A percentile compares a stretch with the other conserved stretches of the same genome.
Conservation (phyloP, 208 protist species). For the Leishmania mexicana region DNA sequence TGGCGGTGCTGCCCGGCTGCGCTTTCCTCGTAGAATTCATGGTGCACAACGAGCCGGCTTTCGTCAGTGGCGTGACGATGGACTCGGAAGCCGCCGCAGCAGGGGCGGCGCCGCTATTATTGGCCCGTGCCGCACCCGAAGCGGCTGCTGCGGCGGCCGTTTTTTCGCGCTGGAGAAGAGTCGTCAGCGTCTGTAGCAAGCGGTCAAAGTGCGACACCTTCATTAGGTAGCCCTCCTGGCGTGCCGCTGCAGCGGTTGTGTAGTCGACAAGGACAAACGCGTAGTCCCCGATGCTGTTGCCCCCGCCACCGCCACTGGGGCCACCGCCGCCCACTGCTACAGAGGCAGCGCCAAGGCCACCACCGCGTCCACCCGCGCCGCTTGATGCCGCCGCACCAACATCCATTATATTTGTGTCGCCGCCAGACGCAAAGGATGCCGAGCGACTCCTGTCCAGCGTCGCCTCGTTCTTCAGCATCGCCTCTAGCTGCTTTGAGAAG, state of each 20-base stretch:
- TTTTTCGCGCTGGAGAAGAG: constrained; percentile 11
- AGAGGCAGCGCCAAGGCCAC: background rate
- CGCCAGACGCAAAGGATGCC: constrained; percentile 7
- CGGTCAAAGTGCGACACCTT: constrained; percentile 19
- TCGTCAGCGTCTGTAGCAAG: constrained; percentile 27
- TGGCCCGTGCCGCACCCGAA: too few relatives aligned
- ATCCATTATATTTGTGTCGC: constrained; percentile 1
- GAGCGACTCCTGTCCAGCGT: constrained; percentile 11
- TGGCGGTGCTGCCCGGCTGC: background rate
- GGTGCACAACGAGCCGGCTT: background rate
- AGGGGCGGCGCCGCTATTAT: background rate
- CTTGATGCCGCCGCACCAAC: background rate
- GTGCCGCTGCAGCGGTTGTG: background rate
- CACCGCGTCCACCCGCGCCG: background rate
- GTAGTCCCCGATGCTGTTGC: constrained; percentile 1
- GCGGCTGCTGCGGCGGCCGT: background rate
- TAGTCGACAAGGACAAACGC: constrained; percentile 33
- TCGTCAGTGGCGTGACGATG: background rate
- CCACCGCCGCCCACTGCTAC: background rate
- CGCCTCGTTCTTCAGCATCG: constrained; percentile 32
- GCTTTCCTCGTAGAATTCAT: background rate
- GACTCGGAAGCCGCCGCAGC: background rate
- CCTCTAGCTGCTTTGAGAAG: constrained; percentile 38
- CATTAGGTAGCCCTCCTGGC: constrained; percentile 37
- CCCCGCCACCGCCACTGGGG: background rate